These are phyloP conservation scores for Selaginella tamariscina DNA, from an alignment of 75 land plant genomes.

Conservation along the genomic window DNA sequence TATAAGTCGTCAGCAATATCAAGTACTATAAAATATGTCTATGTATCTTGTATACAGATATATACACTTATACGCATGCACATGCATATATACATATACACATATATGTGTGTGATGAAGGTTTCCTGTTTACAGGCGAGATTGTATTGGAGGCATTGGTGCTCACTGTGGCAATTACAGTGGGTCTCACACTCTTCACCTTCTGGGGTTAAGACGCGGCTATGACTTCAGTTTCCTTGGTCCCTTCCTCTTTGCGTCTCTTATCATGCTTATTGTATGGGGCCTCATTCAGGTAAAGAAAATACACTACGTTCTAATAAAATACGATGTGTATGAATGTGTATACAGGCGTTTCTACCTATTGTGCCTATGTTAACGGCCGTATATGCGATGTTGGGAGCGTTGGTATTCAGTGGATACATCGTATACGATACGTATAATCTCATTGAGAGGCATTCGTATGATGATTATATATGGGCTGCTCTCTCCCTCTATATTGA, in stretches of 20 bases:
- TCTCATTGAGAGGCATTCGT: not conserved
- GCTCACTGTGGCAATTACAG: constrained; percentile 1
- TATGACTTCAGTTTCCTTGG: constrained; percentile 12
- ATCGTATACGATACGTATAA: not conserved
- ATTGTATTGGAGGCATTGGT: constrained; percentile 10
- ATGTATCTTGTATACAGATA: no score
- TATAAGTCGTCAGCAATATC: no score
- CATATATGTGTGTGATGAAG: not conserved
- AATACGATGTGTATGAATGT: no score
- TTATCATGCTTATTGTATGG: not conserved
- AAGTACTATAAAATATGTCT: no score
- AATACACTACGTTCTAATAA: not conserved
- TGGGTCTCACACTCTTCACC: not conserved
- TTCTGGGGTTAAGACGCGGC: not conserved
- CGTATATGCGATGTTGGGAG: not conserved
- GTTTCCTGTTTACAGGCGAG: constrained; percentile 3
- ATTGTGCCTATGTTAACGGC: not conserved
- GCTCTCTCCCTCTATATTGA: not conserved
- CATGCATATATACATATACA: no score
- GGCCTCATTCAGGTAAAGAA: not conserved
- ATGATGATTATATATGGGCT: constrained; percentile 11
- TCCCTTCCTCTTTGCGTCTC: not conserved
- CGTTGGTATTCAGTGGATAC: not conserved
- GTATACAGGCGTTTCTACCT: constrained; percentile 2
- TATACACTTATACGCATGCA: no score